phyloP scores from a whole-genome alignment of 2,329 filamentous ascomycete genomes.

The Polytolypa hystricis region DNA sequence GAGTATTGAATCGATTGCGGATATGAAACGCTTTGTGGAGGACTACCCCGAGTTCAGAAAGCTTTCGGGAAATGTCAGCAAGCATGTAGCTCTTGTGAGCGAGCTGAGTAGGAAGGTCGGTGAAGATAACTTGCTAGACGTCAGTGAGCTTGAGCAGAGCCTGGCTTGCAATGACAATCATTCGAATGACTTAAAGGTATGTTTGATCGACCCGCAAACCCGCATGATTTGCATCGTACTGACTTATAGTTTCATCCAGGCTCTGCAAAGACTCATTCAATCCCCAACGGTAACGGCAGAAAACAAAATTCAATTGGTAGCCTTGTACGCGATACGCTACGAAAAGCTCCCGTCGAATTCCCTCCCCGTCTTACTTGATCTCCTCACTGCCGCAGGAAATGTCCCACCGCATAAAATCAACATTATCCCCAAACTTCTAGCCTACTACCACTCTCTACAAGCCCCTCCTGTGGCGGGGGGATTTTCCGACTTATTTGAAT shows the following conservation, averaged over 20 bases:
- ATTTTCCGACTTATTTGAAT: slow-evolving; percentile 86
- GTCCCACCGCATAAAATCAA: slow-evolving; percentile 65
- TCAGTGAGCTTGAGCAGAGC: slow-evolving; percentile 94
- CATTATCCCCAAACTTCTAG: slow-evolving; percentile 68
- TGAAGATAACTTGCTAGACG: slow-evolving; percentile 79
- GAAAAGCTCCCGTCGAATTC: slow-evolving; percentile 76
- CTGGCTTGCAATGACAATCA: slow-evolving; percentile 96
- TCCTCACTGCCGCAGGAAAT: slow-evolving; percentile 73
- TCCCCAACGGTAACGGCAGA: slow-evolving; percentile 63
- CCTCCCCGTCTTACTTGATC: slow-evolving; percentile 72
- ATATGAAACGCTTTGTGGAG: slow-evolving; percentile 99
- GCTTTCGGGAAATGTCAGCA: slow-evolving; percentile 93
- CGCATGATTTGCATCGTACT: background rate
- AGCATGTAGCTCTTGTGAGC: slow-evolving; percentile 91
- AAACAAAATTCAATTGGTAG: slow-evolving; percentile 80
- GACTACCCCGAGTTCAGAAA: slow-evolving; percentile 98
- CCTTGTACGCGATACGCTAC: slow-evolving; percentile 90
- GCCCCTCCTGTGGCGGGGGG: slow-evolving; percentile 62
- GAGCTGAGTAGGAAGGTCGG: slow-evolving; percentile 84
- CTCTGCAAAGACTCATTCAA: slow-evolving; percentile 75
- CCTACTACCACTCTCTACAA: slow-evolving; percentile 79
- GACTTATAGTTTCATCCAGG: slow-evolving; percentile 39
- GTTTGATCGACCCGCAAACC: slow-evolving; percentile 8
- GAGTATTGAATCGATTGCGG: slow-evolving; percentile 90
- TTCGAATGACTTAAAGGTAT: slow-evolving; percentile 74